phyloP scores from a whole-genome alignment of 2,329 filamentous ascomycete genomes.

The Venturiaceae sp. region DNA sequence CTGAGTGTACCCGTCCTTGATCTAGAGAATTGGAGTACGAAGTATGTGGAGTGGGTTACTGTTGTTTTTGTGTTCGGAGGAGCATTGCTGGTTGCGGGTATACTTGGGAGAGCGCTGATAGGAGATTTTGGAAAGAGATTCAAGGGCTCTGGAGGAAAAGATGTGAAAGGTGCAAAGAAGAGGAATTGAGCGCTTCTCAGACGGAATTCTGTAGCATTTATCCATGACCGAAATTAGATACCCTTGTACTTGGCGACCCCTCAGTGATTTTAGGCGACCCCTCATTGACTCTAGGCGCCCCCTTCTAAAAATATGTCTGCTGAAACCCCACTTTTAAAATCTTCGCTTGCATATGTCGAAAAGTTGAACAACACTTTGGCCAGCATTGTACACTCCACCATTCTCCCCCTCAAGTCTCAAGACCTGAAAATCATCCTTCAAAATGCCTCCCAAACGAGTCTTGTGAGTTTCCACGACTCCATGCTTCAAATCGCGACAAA shows the following conservation, averaged over 20 bases:
- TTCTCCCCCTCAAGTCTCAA: background rate
- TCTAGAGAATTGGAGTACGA: conserved; percentile 15
- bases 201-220: background rate
- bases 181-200: background rate
- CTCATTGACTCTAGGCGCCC: too few relatives aligned
- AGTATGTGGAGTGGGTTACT: conserved; percentile 33
- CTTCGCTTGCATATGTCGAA: background rate
- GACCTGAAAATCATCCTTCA: background rate
- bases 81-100: conserved; percentile 31
- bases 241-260: background rate
- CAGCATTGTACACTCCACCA: background rate
- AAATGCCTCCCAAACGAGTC: background rate
- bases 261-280: too few relatives aligned
- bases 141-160: background rate
- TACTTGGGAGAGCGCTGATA: conserved; percentile 23
- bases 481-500: background rate
- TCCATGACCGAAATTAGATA: background rate
- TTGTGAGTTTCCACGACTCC: background rate
- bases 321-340: background rate
- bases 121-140: background rate
- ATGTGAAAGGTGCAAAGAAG: background rate
- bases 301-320: too few relatives aligned
- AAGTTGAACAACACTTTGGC: background rate
- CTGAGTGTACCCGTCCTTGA: conserved; percentile 34
- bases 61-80: conserved; percentile 30